Base-by-base conservation (phyloP, 192 early-diverging fungal genomes). In the Coemansia sp. region DNA sequence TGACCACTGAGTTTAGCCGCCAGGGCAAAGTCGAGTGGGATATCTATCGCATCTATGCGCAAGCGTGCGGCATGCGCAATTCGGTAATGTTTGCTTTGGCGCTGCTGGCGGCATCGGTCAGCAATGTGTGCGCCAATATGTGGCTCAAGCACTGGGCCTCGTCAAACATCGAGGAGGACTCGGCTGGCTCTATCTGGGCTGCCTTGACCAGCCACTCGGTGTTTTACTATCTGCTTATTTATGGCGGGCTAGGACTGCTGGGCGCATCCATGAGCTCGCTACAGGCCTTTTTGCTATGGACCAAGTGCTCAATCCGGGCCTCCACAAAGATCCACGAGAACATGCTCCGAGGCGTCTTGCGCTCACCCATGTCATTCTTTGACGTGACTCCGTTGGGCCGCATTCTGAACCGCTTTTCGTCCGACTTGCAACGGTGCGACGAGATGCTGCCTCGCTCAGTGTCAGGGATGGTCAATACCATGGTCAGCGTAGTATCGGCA, bases 21-120 rank as follows among this genome's bases (percentile, higher is more conserved):
- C 82, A 88, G 53, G 95, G 95, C 19, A 83, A 78, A 13, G 93
- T 98, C 9, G 74, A 83, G 36, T 85, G 82, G 77, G 58, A 63
- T n/a, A 91, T 92, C 0, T 98, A 98, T 59, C 55, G 60, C 18
- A 79, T 86, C 1, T 98, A 98, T 62, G 81, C 85, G 33, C 80
- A 86, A 49, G 84, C 90, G 0, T 95, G 91, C 37, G 85, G 86
- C 0, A 32, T 77, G 39, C 27, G 40, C n/a, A 77, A 67, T 30
- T 83, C 91, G 0, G 48, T 60, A 25, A 25, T 85, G 22, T 92
- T 87, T 58, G 38, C 85, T 8, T 1, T 78, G 14, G 82, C 87
- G 18, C 77, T 83, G 60, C 29, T 88, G 19, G 27, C 75, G 0
- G 80, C 82, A 6, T 83, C 86, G 42, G 43, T 75, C 15, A 68